Evolutionary conservation across 768 basidiomycete genomes (phyloP).

Genomic region (Phaffia australis): DNA sequence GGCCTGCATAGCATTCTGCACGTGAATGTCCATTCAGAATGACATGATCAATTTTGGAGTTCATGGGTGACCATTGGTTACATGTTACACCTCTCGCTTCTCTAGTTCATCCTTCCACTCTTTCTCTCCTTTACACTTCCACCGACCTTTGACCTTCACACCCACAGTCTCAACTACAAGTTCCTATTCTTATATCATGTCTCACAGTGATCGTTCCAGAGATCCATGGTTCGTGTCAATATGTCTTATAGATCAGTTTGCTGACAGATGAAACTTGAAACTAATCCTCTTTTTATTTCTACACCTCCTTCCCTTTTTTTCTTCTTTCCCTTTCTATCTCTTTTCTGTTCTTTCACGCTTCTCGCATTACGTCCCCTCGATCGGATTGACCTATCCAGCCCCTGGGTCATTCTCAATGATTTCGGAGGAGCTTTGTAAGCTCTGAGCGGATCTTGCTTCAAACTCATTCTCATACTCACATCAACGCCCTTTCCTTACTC

Average conservation of each 20-base stretch:
- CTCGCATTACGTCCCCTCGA: neutral
- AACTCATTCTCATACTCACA: neutral
- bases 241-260: neutral
- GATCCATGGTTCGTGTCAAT: slow-evolving; percentile 63
- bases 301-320: slow-evolving; percentile 10
- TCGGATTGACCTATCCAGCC: slow-evolving; percentile 45
- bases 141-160: neutral
- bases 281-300: neutral
- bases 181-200: slow-evolving; percentile 44
- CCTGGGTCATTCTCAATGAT: slow-evolving; percentile 97
- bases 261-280: slow-evolving; percentile 6
- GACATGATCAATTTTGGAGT: too few relatives aligned
- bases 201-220: slow-evolving; percentile 82
- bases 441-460: neutral
- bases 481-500: neutral
- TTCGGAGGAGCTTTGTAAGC: slow-evolving; percentile 79
- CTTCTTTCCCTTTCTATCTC: slow-evolving; percentile 18
- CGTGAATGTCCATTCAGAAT: too few relatives aligned
- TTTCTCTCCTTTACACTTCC: slow-evolving; percentile 8
- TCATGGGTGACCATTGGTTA: too few relatives aligned
- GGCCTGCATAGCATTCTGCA: too few relatives aligned
- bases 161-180: slow-evolving; percentile 6
- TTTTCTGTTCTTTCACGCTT: slow-evolving; percentile 1
- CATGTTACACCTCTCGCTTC: too few relatives aligned
- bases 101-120: too few relatives aligned